A percentile compares a stretch with the other conserved stretches of the same genome.
phyloP scores from a whole-genome alignment of 148 eudicot species.

The Cornus kousa region DNA sequence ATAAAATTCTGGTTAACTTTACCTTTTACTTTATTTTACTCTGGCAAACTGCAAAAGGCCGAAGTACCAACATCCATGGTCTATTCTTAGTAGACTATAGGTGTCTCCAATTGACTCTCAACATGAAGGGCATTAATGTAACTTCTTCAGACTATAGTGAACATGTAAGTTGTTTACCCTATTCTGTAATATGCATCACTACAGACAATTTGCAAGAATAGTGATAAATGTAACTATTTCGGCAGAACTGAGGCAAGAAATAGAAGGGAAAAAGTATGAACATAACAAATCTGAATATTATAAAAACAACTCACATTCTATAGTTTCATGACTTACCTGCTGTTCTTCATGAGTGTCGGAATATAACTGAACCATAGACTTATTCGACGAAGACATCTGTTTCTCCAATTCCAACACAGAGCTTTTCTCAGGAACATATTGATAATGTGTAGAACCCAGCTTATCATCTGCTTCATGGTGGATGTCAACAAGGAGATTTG shows the following conservation, averaged over 20 bases:
- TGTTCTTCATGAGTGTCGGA: constrained; percentile 27
- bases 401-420: background rate
- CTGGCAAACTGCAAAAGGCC: too few species aligned
- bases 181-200: background rate
- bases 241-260: background rate
- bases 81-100: too few species aligned
- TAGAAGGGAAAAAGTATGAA: background rate
- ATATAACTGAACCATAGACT: constrained; percentile 24
- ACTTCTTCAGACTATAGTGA: background rate
- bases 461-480: constrained; percentile 22
- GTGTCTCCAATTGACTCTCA: too few species aligned
- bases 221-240: background rate
- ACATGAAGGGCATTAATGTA: too few species aligned
- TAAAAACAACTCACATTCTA: constrained; percentile 1
- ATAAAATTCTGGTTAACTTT: too few species aligned
- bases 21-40: too few species aligned
- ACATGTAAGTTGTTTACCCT: background rate
- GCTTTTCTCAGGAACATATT: constrained; percentile 24
- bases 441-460: constrained; percentile 26
- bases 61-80: too few species aligned
- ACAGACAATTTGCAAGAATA: background rate
- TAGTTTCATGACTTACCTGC: constrained; percentile 32
- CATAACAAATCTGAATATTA: background rate
- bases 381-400: constrained; percentile 21
- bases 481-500: constrained; percentile 21